A percentile compares a stretch with the other conserved stretches of the same genome.
phyloP scores from a whole-genome alignment of 2,329 filamentous ascomycete genomes.

The Colletotrichum echinochloae region DNA sequence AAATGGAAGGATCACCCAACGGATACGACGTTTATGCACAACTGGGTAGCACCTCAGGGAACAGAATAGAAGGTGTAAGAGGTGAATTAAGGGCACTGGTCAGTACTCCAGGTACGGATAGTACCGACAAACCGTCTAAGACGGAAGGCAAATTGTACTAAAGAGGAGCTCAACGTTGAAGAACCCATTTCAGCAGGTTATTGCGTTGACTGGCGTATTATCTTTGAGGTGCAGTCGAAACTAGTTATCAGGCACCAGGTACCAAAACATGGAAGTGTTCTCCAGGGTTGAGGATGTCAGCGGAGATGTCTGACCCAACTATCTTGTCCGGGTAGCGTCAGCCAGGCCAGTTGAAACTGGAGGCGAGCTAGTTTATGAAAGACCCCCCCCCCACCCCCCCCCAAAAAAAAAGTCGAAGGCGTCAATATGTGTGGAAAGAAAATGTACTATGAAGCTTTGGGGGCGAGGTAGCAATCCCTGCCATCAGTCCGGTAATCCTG shows the following conservation, averaged over 20 bases:
- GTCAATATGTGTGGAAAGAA: background rate
- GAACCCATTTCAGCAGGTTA: background rate
- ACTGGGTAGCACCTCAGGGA: background rate
- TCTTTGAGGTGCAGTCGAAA: background rate
- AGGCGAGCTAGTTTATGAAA: background rate
- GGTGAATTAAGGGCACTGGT: background rate
- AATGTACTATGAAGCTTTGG: background rate
- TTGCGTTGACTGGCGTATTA: too few relatives aligned
- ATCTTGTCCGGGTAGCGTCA: background rate
- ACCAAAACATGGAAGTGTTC: background rate
- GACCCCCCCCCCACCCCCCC: too few relatives aligned
- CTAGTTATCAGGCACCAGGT: background rate
- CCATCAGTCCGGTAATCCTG: background rate
- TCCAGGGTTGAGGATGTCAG: background rate
- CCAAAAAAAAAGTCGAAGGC: background rate
- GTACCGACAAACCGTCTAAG: background rate
- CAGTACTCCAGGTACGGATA: background rate
- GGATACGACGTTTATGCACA: background rate
- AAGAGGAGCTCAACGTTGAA: background rate
- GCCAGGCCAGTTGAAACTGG: background rate
- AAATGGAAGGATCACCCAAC: background rate
- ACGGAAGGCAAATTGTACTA: background rate
- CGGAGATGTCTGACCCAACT: background rate
- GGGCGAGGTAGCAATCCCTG: background rate
- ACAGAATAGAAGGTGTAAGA: background rate